Base-by-base conservation (phyloP, 345 rosid species). In the Eucalyptus sp. region DNA sequence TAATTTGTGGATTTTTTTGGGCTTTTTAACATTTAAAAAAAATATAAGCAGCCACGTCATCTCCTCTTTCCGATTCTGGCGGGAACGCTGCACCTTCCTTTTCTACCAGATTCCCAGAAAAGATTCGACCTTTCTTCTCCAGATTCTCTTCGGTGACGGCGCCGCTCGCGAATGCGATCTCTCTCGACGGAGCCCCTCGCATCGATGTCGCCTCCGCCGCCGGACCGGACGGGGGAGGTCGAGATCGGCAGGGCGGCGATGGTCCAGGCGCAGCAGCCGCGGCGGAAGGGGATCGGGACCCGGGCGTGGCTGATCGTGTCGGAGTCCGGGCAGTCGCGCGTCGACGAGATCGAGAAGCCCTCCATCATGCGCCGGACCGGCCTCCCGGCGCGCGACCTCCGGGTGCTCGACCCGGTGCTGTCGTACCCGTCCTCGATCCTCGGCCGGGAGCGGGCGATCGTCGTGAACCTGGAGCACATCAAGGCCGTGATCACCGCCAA, bases 361-460 rank as follows among this genome's bases (percentile, higher is more conserved):
- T 87, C 89, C 10, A 92, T 93, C 62, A 94, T 94, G 96, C 92
- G 90, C 29, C 86, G 96, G 43, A 93, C 95, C 20, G 95, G 95
- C n/a, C 91, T 94, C 62, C 94, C 94, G 6, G 92, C 92, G 13
- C 93, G 96, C 17, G 95, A 94, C 49, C 92, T 94, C 33, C 84
- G 95, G 87, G 93, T 91, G 49, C 88, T 94, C 66, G 95, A 93
- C 56, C 96, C 96, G 6, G 58, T 93, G 44, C 94, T 94, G 7
- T 93, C 96, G 12, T 93, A 92, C 66, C 96, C 95, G 4, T 94
- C 96, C 24, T 89, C 96, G 50, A 92, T 94, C 52, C 89, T 94
- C 25, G 95, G 95, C 10, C 87, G 96, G 56, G 96, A 93, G 89
- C 84, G 94, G 66, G 94, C 95, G 37, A 92, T 92, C 56, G 94